Evolutionary conservation across 345 rosid species (phyloP), one percentile per base, ranked within the genome.

Genomic region (Nephelium lappaceum): DNA sequence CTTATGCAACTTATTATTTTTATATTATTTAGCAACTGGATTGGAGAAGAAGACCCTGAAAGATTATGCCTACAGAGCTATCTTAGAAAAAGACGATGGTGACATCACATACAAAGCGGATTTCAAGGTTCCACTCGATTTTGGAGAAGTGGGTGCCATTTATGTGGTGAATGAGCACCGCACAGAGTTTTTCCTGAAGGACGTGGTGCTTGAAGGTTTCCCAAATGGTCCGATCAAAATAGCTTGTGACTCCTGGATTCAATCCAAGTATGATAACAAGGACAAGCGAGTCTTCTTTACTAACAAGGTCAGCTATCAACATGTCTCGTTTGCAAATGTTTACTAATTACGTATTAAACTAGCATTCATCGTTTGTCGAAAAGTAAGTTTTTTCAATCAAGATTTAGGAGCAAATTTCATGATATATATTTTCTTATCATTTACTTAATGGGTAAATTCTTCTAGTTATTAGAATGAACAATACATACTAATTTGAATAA

Each of bases 141-240:
- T 94, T 68, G 96, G 97, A 66, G 82, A 79, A 3, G 79, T 93
- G 10, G 98, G 95, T 5, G 98, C 93, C 1, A 74, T 94, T 18
- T 6, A 79, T 0, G 81, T 95, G 18, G 93, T 86, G 80, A 95
- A 91, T 80, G 93, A 90, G 79, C 95, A 93, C 82, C 92, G 82
- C 66, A 84, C 69, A 61, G 98, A 95, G 89, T 89, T 91, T 83
- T 85, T 39, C 69, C 9, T 95, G 41, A 74, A 77, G 62, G 87
- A 87, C n/a, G 81, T 95, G 9, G 81, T 78, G 27, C 86, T 95
- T 53, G 80, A 87, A 6, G 95, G 96, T 5, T 31, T 88, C 27
- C 41, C 43, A 0, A 1, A 7, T 14, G 94, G 89, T 27, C 58
- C 86, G 0, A 63, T 93, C 10, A 83, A 27, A 60, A n/a, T 91